A percentile compares a stretch with the other conserved stretches of the same genome.
Evolutionary conservation across 768 basidiomycete genomes (phyloP).

Genomic region (Pisolithus marmoratus): DNA sequence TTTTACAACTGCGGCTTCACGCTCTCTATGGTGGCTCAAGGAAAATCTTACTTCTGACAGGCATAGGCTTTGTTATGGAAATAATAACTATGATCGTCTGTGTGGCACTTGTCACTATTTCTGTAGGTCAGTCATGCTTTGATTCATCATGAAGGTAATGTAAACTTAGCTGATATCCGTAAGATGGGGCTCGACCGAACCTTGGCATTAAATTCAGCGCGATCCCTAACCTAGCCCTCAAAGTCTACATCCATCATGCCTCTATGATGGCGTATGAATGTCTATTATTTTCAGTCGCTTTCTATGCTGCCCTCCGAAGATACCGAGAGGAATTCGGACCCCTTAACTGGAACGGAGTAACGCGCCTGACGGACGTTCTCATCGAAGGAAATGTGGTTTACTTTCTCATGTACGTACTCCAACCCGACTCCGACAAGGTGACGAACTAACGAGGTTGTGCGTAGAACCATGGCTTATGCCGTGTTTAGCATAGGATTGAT

Average conservation of each 20-base stretch:
- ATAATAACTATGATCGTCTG: no score
- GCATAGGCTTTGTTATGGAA: neutral
- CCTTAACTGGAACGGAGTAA: neutral
- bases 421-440: no score
- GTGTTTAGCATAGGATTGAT: no score
- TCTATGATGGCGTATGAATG: neutral
- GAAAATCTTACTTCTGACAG: neutral
- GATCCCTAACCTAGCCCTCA: neutral
- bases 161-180: neutral
- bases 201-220: neutral
- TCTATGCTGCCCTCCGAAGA: neutral
- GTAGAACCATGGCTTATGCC: no score
- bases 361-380: neutral
- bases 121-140: neutral
- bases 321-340: neutral
- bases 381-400: neutral
- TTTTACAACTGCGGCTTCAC: neutral
- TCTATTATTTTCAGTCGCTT: neutral
- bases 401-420: neutral
- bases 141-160: neutral
- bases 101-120: neutral
- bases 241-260: neutral
- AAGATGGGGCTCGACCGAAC: no score
- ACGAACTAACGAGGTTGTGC: no score
- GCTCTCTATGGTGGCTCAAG: neutral